These are phyloP conservation scores for Salicornia ramosissima DNA, from an alignment of 148 eudicot species.

Conservation along the genomic window DNA sequence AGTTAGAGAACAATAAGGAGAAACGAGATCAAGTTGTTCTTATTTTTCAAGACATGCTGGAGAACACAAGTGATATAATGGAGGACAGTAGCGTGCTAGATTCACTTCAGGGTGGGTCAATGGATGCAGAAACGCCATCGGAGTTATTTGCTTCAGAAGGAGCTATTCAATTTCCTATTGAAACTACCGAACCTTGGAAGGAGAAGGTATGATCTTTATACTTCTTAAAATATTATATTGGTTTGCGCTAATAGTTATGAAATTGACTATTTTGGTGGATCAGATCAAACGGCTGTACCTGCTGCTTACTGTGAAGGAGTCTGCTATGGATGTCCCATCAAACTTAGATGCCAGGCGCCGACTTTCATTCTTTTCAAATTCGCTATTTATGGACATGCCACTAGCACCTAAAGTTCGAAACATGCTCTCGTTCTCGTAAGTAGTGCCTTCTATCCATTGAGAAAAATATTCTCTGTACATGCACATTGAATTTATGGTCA, in stretches of 20 bases:
- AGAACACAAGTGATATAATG: slow-evolving; percentile 92
- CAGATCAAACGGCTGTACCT: slow-evolving; percentile 87
- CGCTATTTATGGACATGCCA: slow-evolving; percentile 99
- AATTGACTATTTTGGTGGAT: slow-evolving; percentile 17
- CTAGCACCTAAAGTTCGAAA: slow-evolving; percentile 93
- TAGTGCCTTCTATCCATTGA: slow-evolving; percentile 6
- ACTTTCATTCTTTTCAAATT: slow-evolving; percentile 91
- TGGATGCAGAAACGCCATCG: slow-evolving; percentile 56
- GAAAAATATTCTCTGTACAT: no score
- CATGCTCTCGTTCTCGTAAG: slow-evolving; percentile 99
- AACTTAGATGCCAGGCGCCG: slow-evolving; percentile 96
- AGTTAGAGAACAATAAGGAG: slow-evolving; percentile 70
- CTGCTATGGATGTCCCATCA: slow-evolving; percentile 97
- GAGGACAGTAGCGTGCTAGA: slow-evolving; percentile 50
- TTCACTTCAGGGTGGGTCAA: slow-evolving; percentile 59
- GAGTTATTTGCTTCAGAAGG: slow-evolving; percentile 88
- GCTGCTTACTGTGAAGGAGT: slow-evolving; percentile 93
- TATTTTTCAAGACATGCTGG: slow-evolving; percentile 91
- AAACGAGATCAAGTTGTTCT: slow-evolving; percentile 87
- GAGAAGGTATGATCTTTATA: slow-evolving; percentile 59
- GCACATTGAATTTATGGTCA: not conserved
- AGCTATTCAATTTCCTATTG: slow-evolving; percentile 81
- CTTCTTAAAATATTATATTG: not conserved
- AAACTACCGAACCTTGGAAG: slow-evolving; percentile 90
- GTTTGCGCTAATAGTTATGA: slow-evolving; percentile 5